Percentiles rank a stretch among this genome's conserved stretches.
Conservation (phyloP, 2,329 filamentous ascomycete genomes). For the Chaetothyriales sp. region DNA sequence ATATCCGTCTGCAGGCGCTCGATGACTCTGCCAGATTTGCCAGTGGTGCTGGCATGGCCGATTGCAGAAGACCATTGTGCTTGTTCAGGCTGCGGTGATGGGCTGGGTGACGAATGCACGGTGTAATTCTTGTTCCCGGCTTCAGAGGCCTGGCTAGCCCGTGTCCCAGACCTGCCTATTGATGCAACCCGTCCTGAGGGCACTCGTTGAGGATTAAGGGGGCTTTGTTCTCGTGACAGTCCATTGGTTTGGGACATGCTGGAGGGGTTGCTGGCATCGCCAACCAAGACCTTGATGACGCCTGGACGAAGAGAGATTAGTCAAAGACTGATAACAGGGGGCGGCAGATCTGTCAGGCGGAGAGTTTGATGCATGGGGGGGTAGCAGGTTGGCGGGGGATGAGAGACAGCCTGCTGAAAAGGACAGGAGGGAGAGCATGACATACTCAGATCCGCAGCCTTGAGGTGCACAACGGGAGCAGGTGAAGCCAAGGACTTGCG, state of each 20-base stretch:
- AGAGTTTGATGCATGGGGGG: not conserved
- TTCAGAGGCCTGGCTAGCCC: not conserved
- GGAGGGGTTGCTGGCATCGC: not conserved
- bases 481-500: slow-evolving; percentile 4
- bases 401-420: not conserved
- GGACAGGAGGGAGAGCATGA: not conserved
- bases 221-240: slow-evolving; percentile 13
- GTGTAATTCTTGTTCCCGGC: slow-evolving; percentile 1
- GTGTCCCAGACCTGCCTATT: not conserved
- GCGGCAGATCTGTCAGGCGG: not conserved
- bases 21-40: slow-evolving; percentile 37
- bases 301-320: not conserved
- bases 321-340: not conserved
- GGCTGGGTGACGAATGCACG: slow-evolving; percentile 7
- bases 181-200: slow-evolving; percentile 10
- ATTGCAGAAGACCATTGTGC: slow-evolving; percentile 35
- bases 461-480: slow-evolving; percentile 4
- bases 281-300: not conserved
- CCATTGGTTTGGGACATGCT: slow-evolving; percentile 15
- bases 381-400: no score
- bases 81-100: slow-evolving; percentile 17
- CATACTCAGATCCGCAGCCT: slow-evolving; percentile 1
- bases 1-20: slow-evolving; percentile 37
- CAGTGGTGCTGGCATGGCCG: slow-evolving; percentile 31
- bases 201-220: slow-evolving; percentile 7